Percentiles rank a stretch among this genome's conserved stretches.
These are phyloP conservation scores for Poterioochromonas sp. DNA, from an alignment of 352 stramenopile species.

Conservation along the genomic window DNA sequence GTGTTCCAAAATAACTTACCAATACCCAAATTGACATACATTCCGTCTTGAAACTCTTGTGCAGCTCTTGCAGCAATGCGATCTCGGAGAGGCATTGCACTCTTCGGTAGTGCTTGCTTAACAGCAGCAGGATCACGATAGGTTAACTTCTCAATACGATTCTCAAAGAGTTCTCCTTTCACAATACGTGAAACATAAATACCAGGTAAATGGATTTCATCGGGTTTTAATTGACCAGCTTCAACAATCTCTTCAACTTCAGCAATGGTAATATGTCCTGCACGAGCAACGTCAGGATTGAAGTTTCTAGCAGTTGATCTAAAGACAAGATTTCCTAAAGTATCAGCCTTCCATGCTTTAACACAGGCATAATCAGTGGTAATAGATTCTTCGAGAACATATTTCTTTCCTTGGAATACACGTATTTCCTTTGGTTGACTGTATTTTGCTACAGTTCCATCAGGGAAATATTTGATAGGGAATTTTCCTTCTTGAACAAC, in stretches of 20 bases:
- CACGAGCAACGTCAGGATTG: conserved; percentile 85
- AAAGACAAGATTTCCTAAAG: conserved; percentile 88
- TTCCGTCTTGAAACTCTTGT: conserved; percentile 78
- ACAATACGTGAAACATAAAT: conserved; percentile 92
- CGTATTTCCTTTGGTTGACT: conserved; percentile 24
- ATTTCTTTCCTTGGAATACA: conserved; percentile 64
- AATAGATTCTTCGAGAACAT: conserved; percentile 89
- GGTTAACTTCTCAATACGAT: conserved; percentile 84
- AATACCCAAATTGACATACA: conserved; percentile 96
- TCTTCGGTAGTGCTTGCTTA: neutral
- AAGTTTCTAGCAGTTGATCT: conserved; percentile 84
- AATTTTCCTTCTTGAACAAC: conserved; percentile 70
- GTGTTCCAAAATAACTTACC: conserved; percentile 41
- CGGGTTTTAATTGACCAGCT: conserved; percentile 76
- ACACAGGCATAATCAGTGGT: conserved; percentile 82
- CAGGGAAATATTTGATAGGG: conserved; percentile 58
- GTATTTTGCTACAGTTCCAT: conserved; percentile 36
- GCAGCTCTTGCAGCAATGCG: conserved; percentile 82
- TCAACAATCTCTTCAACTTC: conserved; percentile 90
- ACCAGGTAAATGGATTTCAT: conserved; percentile 85
- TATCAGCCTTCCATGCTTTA: conserved; percentile 91
- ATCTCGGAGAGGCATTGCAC: conserved; percentile 61
- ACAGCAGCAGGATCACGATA: conserved; percentile 43
- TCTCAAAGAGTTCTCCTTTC: conserved; percentile 71
- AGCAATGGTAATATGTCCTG: conserved; percentile 77